Conservation (phyloP, 164 flowering plant genomes). For the Kingdonia uniflora region DNA sequence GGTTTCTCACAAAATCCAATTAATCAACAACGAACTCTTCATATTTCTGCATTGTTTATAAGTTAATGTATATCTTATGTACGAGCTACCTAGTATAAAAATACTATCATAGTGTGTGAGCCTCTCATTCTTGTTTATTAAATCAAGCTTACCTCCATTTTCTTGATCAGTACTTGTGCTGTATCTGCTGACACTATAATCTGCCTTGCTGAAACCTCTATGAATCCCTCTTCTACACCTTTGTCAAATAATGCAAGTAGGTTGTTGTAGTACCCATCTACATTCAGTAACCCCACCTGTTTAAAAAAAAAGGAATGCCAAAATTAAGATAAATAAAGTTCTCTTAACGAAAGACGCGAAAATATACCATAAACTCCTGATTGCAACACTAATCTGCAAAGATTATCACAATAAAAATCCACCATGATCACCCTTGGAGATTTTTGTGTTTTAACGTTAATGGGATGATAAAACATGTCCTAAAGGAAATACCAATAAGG, state of each 20-base stretch:
- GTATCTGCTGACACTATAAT: constrained; percentile 45
- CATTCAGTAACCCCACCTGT: constrained; percentile 60
- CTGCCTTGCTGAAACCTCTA: constrained; percentile 34
- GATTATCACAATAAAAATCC: no score
- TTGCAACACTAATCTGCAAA: no score
- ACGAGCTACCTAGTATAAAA: background rate
- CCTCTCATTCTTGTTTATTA: background rate
- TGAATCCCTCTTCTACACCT: constrained; percentile 74
- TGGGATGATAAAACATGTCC: no score
- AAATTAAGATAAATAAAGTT: no score
- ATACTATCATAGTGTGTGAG: background rate
- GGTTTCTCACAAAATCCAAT: constrained; percentile 11
- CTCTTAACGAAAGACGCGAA: no score
- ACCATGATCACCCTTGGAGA: no score
- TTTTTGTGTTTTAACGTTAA: no score
- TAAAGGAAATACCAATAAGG: no score
- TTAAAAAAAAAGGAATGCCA: background rate
- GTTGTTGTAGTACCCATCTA: constrained; percentile 56
- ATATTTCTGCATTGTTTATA: background rate
- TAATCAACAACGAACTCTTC: constrained; percentile 16
- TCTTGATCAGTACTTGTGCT: constrained; percentile 36
- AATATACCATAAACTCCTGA: no score
- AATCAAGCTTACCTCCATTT: constrained; percentile 41
- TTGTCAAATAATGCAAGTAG: constrained; percentile 55
- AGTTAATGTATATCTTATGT: background rate